Evolutionary conservation across 2,329 filamentous ascomycete species (phyloP).

Genomic region (Podosphaera fusca): DNA sequence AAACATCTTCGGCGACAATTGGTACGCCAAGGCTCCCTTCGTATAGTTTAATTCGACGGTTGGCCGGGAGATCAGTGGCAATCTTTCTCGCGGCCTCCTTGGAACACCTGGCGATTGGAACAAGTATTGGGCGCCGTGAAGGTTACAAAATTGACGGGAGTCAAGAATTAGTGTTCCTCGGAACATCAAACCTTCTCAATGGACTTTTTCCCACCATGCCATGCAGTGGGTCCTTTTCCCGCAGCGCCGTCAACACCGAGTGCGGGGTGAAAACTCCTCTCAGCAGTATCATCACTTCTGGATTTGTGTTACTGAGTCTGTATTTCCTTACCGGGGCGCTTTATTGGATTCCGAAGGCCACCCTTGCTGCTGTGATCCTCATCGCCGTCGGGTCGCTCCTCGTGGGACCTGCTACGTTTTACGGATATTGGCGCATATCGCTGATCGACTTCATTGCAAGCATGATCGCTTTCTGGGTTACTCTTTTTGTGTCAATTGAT

Average conservation of each 20-base stretch:
- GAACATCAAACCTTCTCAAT: constrained; percentile 37
- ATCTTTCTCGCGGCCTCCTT: constrained; percentile 26
- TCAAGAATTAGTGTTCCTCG: constrained; percentile 41
- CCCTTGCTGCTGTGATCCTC: constrained; percentile 36
- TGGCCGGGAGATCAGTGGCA: constrained; percentile 30
- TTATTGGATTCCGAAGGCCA: constrained; percentile 45
- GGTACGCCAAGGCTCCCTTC: constrained; percentile 26
- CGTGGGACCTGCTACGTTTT: constrained; percentile 13
- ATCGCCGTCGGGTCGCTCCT: constrained; percentile 5
- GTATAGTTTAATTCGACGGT: constrained; percentile 25
- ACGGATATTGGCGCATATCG: constrained; percentile 39
- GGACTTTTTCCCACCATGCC: constrained; percentile 40
- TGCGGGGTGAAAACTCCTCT: constrained; percentile 38
- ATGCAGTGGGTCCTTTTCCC: constrained; percentile 40
- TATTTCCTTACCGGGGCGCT: constrained; percentile 37
- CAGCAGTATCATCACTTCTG: constrained; percentile 34
- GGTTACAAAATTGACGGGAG: constrained; percentile 39
- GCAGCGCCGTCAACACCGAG: constrained; percentile 42
- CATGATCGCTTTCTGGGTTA: constrained; percentile 42
- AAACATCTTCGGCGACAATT: constrained; percentile 33
- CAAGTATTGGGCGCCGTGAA: constrained; percentile 37
- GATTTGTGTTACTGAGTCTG: constrained; percentile 38
- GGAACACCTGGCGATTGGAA: constrained; percentile 40
- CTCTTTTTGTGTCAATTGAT: constrained; percentile 37
- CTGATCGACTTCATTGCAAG: constrained; percentile 39